Evolutionary conservation across 495 filamentous ascomycete species (phyloP).

Genomic region (Mytilinidion resinicola): DNA sequence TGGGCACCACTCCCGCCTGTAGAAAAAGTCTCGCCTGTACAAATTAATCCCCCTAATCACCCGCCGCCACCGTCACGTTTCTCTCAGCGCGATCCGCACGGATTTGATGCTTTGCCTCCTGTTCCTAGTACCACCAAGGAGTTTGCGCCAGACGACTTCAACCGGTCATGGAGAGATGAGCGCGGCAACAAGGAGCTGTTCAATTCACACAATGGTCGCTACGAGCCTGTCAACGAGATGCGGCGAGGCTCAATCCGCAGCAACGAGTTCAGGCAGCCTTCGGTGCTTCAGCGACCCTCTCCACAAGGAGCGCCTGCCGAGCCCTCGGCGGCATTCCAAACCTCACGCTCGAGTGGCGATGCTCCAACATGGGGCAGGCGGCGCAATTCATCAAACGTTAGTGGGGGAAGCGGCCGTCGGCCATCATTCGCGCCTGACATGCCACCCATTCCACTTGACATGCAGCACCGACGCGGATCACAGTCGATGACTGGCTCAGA

Average conservation of each 20-base stretch:
- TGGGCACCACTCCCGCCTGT: slow-evolving; percentile 85
- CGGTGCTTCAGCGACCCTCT: slow-evolving; percentile 69
- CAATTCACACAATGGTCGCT: slow-evolving; percentile 89
- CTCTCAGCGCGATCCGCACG: slow-evolving; percentile 27
- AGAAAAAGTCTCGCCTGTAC: slow-evolving; percentile 68
- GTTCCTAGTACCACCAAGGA: slow-evolving; percentile 58
- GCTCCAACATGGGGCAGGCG: slow-evolving; percentile 63
- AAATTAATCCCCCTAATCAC: slow-evolving; percentile 42
- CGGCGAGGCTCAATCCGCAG: slow-evolving; percentile 66
- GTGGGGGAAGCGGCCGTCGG: slow-evolving; percentile 70
- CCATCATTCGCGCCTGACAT: slow-evolving; percentile 49
- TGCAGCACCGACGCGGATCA: slow-evolving; percentile 46
- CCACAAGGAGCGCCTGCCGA: slow-evolving; percentile 70
- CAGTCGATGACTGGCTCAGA: slow-evolving; percentile 36
- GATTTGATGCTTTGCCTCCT: slow-evolving; percentile 41
- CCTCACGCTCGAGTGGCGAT: slow-evolving; percentile 59
- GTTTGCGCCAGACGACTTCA: slow-evolving; percentile 92
- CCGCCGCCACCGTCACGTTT: slow-evolving; percentile 24
- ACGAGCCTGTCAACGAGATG: slow-evolving; percentile 77
- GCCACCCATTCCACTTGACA: slow-evolving; percentile 31
- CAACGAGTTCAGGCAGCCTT: slow-evolving; percentile 60
- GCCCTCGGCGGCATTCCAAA: slow-evolving; percentile 87
- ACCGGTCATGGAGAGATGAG: slow-evolving; percentile 74
- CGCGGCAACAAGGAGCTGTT: slow-evolving; percentile 67
- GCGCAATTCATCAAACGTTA: slow-evolving; percentile 89